phyloP scores from a whole-genome alignment of 257 asterid species.

The Asclepias syriaca region DNA sequence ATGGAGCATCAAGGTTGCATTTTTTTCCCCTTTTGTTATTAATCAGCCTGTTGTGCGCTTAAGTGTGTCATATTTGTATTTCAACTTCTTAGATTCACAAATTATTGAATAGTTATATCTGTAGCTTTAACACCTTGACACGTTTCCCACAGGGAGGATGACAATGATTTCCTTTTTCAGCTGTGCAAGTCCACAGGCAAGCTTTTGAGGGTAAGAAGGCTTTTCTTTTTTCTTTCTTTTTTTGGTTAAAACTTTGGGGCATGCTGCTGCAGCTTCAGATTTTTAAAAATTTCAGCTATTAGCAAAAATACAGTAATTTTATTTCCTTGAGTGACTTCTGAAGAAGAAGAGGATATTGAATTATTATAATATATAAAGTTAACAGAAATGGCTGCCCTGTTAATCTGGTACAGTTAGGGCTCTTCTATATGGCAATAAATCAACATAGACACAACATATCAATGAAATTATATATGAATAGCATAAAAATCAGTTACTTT shows the following conservation, averaged over 20 bases:
- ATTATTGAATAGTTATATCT: not conserved
- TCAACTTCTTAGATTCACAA: not conserved
- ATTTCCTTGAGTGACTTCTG: not conserved
- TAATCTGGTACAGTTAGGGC: not conserved
- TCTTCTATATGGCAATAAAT: not conserved
- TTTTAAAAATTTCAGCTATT: not conserved
- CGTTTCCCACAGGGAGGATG: slow-evolving; percentile 62
- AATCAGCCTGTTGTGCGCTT: not conserved
- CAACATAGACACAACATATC: not conserved
- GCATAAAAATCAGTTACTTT: no score
- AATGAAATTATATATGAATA: not conserved
- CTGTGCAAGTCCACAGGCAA: slow-evolving; percentile 79
- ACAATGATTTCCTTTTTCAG: slow-evolving; percentile 76
- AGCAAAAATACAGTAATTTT: not conserved
- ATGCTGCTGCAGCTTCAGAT: not conserved
- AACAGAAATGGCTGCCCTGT: not conserved
- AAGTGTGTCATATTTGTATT: not conserved
- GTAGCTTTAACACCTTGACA: not conserved
- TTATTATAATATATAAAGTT: not conserved
- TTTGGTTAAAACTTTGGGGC: not conserved
- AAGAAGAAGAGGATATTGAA: not conserved
- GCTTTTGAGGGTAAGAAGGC: slow-evolving; percentile 66
- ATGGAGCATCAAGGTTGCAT: not conserved
- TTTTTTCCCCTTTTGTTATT: not conserved
- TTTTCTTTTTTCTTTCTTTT: not conserved